Evolutionary conservation across 83 land plant species (phyloP).

Genomic region (Isoetes engelmannii): DNA sequence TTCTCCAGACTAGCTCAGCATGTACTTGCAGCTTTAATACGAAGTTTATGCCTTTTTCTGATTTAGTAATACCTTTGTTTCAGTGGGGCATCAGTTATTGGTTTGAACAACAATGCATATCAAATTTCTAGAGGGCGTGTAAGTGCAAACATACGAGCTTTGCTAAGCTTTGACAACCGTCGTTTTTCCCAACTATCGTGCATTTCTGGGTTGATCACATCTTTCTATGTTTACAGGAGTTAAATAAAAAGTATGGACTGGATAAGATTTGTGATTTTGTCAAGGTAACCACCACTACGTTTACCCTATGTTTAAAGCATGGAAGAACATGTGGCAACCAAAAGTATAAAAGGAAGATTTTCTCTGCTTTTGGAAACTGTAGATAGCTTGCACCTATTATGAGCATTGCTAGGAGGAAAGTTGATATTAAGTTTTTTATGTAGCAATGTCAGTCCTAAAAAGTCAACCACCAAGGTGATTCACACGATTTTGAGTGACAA

Average conservation of each 20-base stretch:
- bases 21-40: background rate
- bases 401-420: background rate
- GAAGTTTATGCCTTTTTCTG: too few species aligned
- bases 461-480: background rate
- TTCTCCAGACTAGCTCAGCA: too few species aligned
- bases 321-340: background rate
- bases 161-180: too few species aligned
- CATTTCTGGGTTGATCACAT: too few species aligned
- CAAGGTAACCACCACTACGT: constrained; percentile 41
- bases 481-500: too few species aligned
- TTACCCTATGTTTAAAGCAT: background rate
- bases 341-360: background rate
- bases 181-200: too few species aligned
- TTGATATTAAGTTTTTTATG: background rate
- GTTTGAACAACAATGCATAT: constrained; percentile 91
- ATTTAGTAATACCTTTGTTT: constrained; percentile 11
- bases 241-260: constrained; percentile 64
- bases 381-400: background rate
- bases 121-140: constrained; percentile 87
- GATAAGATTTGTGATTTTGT: constrained; percentile 65
- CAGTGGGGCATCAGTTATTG: constrained; percentile 75
- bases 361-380: background rate
- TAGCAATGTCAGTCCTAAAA: background rate
- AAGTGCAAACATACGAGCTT: background rate
- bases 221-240: constrained; percentile 35